These are phyloP conservation scores for Gillenia trifoliata DNA, from an alignment of 306 rosid genomes.

Conservation along the genomic window DNA sequence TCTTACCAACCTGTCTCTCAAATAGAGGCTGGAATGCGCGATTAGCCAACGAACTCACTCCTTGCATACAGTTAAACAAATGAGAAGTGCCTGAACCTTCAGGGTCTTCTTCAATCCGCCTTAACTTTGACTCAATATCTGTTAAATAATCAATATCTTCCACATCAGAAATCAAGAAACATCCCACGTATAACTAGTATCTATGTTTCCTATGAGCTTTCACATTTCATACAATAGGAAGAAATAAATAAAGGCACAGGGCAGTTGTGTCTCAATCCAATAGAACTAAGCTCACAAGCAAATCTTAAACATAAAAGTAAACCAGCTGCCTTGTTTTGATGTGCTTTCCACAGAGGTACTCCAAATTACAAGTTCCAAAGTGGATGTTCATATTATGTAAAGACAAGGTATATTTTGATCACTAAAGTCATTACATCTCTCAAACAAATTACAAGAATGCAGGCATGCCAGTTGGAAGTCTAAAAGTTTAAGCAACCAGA, in stretches of 20 bases:
- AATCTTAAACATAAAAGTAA: not conserved
- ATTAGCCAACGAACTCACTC: slow-evolving; percentile 79
- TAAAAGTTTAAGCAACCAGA: not conserved
- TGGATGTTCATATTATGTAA: not conserved
- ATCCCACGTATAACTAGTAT: not conserved
- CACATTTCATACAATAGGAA: not conserved
- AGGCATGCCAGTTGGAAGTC: not conserved
- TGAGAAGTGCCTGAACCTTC: slow-evolving; percentile 97
- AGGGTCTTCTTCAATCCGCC: slow-evolving; percentile 93
- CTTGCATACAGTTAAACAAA: slow-evolving; percentile 79
- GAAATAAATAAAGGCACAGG: not conserved
- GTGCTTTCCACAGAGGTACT: not conserved
- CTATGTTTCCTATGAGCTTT: not conserved
- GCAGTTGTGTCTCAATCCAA: not conserved
- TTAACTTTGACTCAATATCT: slow-evolving; percentile 96
- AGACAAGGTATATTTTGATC: not conserved
- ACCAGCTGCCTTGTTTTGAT: not conserved
- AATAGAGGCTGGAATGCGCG: slow-evolving; percentile 90
- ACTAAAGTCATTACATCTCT: not conserved
- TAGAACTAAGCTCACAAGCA: not conserved
- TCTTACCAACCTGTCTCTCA: slow-evolving; percentile 85
- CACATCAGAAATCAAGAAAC: slow-evolving; percentile 24
- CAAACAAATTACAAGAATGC: not conserved
- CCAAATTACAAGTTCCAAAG: not conserved
- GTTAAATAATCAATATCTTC: slow-evolving; percentile 19